Conservation (phyloP, 192 early-diverging fungal genomes). For the Coemansia reversa region DNA sequence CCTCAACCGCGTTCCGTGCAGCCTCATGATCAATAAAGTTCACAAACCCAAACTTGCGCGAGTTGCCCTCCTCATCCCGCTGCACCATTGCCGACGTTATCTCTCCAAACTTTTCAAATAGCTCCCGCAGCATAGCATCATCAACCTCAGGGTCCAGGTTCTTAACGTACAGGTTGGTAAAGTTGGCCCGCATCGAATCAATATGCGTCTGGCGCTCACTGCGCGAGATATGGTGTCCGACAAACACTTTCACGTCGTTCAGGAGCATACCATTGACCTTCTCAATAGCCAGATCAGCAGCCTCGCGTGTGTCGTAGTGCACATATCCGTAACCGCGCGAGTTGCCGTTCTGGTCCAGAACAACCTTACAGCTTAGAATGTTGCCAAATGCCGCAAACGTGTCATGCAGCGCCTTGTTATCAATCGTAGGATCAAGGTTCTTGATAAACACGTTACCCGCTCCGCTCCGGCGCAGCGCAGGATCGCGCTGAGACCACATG, state of each 20-base stretch:
- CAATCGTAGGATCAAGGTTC: conserved; percentile 95
- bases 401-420: conserved; percentile 99
- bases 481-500: conserved; percentile 99
- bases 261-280: conserved; percentile 99
- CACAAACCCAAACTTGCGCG: conserved; percentile 96
- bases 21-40: conserved; percentile 92
- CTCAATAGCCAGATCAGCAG: conserved; percentile 93
- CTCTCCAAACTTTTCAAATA: conserved; percentile 79
- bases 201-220: conserved; percentile 90
- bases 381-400: conserved; percentile 97
- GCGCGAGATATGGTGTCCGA: conserved; percentile 89
- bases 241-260: conserved; percentile 97
- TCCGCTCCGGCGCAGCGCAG: conserved; percentile 85
- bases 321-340: conserved; percentile 98
- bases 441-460: conserved; percentile 99
- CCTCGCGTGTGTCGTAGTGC: conserved; percentile 94
- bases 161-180: conserved; percentile 99
- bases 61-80: conserved; percentile 77
- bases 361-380: conserved; percentile 98
- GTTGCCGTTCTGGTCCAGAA: conserved; percentile 67
- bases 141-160: conserved; percentile 80
- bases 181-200: conserved; percentile 85
- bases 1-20: conserved; percentile 83
- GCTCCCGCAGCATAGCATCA: conserved; percentile 71
- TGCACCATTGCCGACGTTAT: conserved; percentile 81